Evolutionary conservation across 2,329 filamentous ascomycete species (phyloP), one percentile per base, ranked within the genome.

Genomic region (Didymosphaeria variabile): DNA sequence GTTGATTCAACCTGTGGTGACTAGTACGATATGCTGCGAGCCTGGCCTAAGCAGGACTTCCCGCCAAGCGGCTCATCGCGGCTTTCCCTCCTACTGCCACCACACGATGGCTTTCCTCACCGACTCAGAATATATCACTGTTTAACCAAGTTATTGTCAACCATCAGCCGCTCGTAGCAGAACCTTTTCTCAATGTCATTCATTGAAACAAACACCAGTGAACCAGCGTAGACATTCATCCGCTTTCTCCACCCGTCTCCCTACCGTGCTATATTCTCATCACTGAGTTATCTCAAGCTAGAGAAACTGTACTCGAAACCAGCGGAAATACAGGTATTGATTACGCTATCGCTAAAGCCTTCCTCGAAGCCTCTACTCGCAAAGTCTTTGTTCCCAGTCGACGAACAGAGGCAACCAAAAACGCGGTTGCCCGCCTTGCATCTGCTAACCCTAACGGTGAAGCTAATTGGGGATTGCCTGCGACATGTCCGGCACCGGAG

Each of bases 201-300:
- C 29, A 13, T 17, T 15, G 19, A 34, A n/a, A n/a, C 23, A 21
- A 34, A 32, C 26, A 46, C 8, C 10, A 8, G 2, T 7, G 23
- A 23, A 17, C 29, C 19, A 17, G 52, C 40, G 5, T 55, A 40
- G 52, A 45, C 38, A 21, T n/a, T 55, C 6, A 55, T 40, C 38
- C 5, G 31, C 4, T n/a, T 40, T n/a, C 46, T 55, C 17, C 52
- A 55, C 29, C 23, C 17, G 3, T 17, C 38, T 17, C 38, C 54
- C 23, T 67, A 67, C 42, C 59, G 57, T 21, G 34, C 63, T 15
- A 60, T 67, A 31, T 73, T 80, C 57, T 77, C 79, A 19, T 57
- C 42, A 19, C 62, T 5, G 44, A 51, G n/a, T 62, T 76, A 0
- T 59, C 64, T 12, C 49, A 55, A 15, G 40, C 47, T 7, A 59